These are phyloP conservation scores for Forsythia suspensa DNA, from an alignment of 257 asterid species.

Conservation along the genomic window DNA sequence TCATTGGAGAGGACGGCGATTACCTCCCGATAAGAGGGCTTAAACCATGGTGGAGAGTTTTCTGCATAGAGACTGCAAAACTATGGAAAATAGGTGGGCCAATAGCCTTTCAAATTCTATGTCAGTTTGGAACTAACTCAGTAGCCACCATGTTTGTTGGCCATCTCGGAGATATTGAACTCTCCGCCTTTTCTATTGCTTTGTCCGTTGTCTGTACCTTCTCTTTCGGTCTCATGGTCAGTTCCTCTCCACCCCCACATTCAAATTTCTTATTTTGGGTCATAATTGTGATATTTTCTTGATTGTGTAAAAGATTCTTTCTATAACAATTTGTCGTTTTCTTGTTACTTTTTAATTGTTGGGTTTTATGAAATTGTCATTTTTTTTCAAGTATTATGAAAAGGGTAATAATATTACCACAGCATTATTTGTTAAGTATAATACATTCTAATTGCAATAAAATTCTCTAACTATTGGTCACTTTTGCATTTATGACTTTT, in stretches of 20 bases:
- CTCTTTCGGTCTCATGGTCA: slow-evolving; percentile 72
- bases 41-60: slow-evolving; percentile 47
- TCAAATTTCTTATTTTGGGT: not conserved
- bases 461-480: too few species aligned
- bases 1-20: slow-evolving; percentile 60
- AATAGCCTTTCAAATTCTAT: slow-evolving; percentile 62
- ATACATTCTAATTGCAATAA: too few species aligned
- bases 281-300: not conserved
- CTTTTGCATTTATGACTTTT: too few species aligned
- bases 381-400: too few species aligned
- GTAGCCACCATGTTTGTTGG: slow-evolving; percentile 68
- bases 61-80: slow-evolving; percentile 57
- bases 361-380: too few species aligned
- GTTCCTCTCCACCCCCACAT: slow-evolving; percentile 1
- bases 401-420: too few species aligned
- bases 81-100: slow-evolving; percentile 72
- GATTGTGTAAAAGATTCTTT: too few species aligned
- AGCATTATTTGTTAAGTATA: too few species aligned
- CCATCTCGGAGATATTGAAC: slow-evolving; percentile 70
- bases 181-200: slow-evolving; percentile 70
- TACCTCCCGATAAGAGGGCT: slow-evolving; percentile 45
- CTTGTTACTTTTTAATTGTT: too few species aligned
- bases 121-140: slow-evolving; percentile 53
- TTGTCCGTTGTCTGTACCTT: slow-evolving; percentile 58
- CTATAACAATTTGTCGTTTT: too few species aligned